Evolutionary conservation across 2,329 filamentous ascomycete genomes (phyloP), one percentile per base, ranked within the genome.

Genomic region (Colletotrichum caudatum): DNA sequence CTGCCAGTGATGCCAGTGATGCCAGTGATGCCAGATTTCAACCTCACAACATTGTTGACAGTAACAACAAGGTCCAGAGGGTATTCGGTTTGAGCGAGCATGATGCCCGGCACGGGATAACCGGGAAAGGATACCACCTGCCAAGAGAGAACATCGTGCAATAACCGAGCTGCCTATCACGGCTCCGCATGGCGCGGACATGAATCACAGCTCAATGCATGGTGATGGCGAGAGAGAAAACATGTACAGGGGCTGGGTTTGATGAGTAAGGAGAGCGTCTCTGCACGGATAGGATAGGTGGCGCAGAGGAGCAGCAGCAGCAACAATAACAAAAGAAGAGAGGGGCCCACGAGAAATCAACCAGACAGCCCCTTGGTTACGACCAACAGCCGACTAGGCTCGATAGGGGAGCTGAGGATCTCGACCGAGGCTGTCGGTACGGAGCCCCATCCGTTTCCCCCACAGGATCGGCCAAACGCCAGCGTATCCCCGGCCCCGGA

Each of bases 111-210:
- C 69, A 72, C 48, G 23, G 50, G 65, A 59, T 64, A 60, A 48
- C 65, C 69, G 65, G 29, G 54, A 41, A n/a, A 29, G 29, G 26
- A 69, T 72, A 72, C 69, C 69, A 72, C 69, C 69, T 72, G 69
- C 69, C 69, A 64, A 72, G 65, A 72, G 65, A 26, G 69, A 72
- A 35, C 54, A 72, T 69, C 23, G 65, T 56, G 69, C 20, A 33
- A 69, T 72, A 44, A 26, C 65, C 33, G 29, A 54, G 60, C 39
- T 29, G 59, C n/a, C 54, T 64, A 60, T 69, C 69, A 65, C 60
- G 29, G 61, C 39, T 64, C 53, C 46, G 54, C 60, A 54, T 23
- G 39, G 54, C 46, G 59, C 46, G 37, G 44, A 9, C 54, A 20
- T 41, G 35, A 12, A 44, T 16, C 18, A 33, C 48, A 39, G 57